Evolutionary conservation across 2,329 filamentous ascomycete species (phyloP), one percentile per base, ranked within the genome.

Genomic region (Magnaporthales sp.): DNA sequence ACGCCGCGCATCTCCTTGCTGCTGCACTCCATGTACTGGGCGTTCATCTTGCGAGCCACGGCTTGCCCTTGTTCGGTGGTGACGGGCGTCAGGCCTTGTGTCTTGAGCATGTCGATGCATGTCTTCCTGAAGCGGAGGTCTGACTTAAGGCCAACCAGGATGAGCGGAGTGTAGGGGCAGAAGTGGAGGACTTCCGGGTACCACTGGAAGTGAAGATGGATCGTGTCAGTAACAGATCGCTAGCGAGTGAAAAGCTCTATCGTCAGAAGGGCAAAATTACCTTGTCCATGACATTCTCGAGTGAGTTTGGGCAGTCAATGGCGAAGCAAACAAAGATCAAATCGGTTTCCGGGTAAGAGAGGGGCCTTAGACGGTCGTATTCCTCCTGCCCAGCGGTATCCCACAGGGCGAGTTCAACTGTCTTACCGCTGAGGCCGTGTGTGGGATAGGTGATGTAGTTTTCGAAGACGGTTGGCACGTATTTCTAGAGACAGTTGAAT

Each of bases 251-350:
- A 8, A 63, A 62, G 38, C 62, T n/a, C 19, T 65, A 66, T 13
- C 24, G 29, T 7, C 27, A 54, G 62, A 67, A 63, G 51, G 54
- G 27, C 38, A 29, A 29, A 71, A 82, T 69, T 81, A 97, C 95
- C 90, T 99, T 99, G 82, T 99, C 95, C 82, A 98, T 90, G 68
- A 99, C 94, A 79, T 99, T 99, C 76, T 99, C 95, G 66, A 99
- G 84, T 7, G 94, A 98, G 78, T 97, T 97, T 46, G 95, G 95
- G 78, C 95, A 99, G 80, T 99, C 95, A 75, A 99, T 97, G 70
- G 95, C 95, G 78, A 99, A 99, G 84, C 95, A 99, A 72, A 99
- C 95, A 78, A 99, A 98, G 68, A 99, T 89, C 38, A 99, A 85
- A 78, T 99, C 95, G 13, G 95, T 99, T 80, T 99, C 95, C 3